These are phyloP conservation scores for Cornus florida DNA, from an alignment of 148 eudicot genomes.

Conservation along the genomic window DNA sequence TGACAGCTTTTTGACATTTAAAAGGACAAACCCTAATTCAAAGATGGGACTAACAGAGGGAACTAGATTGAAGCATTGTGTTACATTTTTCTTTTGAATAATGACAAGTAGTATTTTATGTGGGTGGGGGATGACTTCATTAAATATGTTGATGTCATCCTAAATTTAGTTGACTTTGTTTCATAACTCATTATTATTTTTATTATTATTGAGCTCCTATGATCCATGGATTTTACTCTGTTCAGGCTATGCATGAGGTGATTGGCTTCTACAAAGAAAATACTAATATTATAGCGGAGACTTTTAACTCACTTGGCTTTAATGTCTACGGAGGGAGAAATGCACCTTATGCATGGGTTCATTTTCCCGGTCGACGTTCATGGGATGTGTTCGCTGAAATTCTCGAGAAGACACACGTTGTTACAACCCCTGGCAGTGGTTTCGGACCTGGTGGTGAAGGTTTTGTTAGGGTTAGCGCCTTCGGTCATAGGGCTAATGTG, in stretches of 20 bases:
- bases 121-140: too few relatives aligned
- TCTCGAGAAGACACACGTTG: constrained; percentile 86
- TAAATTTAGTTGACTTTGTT: too few relatives aligned
- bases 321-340: constrained; percentile 84
- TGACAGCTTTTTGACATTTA: too few relatives aligned
- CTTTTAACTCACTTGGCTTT: constrained; percentile 84
- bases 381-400: constrained; percentile 94
- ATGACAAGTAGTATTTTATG: too few relatives aligned
- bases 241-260: constrained; percentile 87
- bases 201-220: neutral
- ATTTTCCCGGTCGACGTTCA: constrained; percentile 85
- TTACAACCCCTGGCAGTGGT: constrained; percentile 85
- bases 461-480: constrained; percentile 81
- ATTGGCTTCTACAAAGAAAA: constrained; percentile 93
- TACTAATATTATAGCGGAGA: constrained; percentile 72
- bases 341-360: constrained; percentile 94
- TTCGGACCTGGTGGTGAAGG: constrained; percentile 93
- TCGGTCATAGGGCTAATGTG: constrained; percentile 79
- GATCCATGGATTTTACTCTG: neutral
- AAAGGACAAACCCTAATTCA: too few relatives aligned
- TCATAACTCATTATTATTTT: too few relatives aligned
- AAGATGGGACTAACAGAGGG: too few relatives aligned
- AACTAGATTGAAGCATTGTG: too few relatives aligned
- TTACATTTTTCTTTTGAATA: too few relatives aligned
- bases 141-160: too few relatives aligned